A percentile compares a stretch with the other conserved stretches of the same genome.
Evolutionary conservation across 2,329 filamentous ascomycete genomes (phyloP).

Genomic region (Sporothrix variecibatus): DNA sequence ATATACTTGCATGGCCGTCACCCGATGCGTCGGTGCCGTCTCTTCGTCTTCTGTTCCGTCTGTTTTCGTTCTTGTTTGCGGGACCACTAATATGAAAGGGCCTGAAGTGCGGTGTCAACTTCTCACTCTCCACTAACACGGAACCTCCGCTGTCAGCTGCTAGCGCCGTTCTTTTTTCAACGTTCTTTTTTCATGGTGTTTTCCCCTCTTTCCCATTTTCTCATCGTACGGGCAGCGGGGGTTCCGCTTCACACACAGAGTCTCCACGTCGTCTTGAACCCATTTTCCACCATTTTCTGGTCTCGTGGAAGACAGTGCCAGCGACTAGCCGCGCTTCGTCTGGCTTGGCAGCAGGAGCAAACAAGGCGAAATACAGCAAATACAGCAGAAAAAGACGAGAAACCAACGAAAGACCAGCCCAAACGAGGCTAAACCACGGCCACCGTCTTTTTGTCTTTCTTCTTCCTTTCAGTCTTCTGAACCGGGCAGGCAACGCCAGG

Average conservation of each 20-base stretch:
- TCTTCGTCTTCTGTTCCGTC: background rate
- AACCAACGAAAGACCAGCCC: background rate
- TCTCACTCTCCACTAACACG: background rate
- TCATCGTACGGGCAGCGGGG: conserved; percentile 1
- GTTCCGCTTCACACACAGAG: background rate
- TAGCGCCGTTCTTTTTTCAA: background rate
- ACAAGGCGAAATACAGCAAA: too few species aligned
- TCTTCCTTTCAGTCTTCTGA: background rate
- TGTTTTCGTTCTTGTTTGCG: background rate
- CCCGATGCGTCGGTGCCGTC: background rate
- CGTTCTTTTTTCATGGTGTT: background rate
- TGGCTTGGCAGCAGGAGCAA: background rate
- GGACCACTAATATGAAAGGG: background rate
- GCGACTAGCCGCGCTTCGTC: background rate
- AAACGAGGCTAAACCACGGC: background rate
- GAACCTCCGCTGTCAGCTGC: conserved; percentile 9
- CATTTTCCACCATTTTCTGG: background rate
- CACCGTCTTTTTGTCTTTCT: background rate
- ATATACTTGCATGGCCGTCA: background rate
- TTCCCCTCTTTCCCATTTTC: background rate
- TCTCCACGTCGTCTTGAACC: too few species aligned
- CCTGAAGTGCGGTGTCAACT: background rate
- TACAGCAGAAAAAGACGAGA: too few species aligned
- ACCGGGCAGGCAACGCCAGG: background rate
- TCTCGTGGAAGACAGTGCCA: conserved; percentile 2